Evolutionary conservation across 768 basidiomycete species (phyloP).

Genomic region (Leucogyrophana mollusca): DNA sequence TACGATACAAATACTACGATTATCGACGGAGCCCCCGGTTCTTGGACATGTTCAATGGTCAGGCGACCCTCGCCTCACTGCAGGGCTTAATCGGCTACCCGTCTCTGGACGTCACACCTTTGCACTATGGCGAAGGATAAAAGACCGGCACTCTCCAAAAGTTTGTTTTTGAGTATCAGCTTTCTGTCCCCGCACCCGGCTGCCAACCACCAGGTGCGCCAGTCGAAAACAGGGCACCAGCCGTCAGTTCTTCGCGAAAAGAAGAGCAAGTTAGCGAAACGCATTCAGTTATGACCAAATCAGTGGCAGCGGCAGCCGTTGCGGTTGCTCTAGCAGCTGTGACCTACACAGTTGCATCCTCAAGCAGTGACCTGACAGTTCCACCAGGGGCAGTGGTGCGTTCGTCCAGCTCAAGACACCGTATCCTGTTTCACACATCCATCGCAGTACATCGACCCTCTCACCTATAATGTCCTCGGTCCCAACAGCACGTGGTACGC

Average conservation of each 20-base stretch:
- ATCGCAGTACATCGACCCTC: constrained; percentile 48
- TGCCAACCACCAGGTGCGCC: background rate
- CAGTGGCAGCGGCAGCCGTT: background rate
- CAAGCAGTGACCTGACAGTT: constrained; percentile 2
- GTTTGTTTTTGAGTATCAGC: background rate
- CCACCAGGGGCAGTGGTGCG: constrained; percentile 20
- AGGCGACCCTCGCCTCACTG: constrained; percentile 3
- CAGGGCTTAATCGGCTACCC: background rate
- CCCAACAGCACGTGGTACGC: constrained; percentile 33
- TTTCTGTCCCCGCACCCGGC: background rate
- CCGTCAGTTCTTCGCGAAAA: constrained; percentile 1
- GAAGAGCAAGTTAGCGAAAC: background rate
- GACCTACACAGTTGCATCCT: background rate
- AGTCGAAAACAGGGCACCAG: background rate
- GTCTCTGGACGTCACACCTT: constrained; percentile 1
- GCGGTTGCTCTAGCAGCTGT: constrained; percentile 1
- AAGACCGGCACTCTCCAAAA: background rate
- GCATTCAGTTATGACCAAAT: constrained; percentile 2
- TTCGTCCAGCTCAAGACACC: background rate
- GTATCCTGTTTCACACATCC: background rate
- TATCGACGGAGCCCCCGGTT: background rate
- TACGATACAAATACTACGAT: no score
- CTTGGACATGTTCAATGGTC: constrained; percentile 1
- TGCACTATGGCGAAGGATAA: constrained; percentile 2
- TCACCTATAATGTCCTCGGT: constrained; percentile 51